Base-by-base conservation (phyloP, 176 grass and related monocot genomes). In the Microstegium vimineum region DNA sequence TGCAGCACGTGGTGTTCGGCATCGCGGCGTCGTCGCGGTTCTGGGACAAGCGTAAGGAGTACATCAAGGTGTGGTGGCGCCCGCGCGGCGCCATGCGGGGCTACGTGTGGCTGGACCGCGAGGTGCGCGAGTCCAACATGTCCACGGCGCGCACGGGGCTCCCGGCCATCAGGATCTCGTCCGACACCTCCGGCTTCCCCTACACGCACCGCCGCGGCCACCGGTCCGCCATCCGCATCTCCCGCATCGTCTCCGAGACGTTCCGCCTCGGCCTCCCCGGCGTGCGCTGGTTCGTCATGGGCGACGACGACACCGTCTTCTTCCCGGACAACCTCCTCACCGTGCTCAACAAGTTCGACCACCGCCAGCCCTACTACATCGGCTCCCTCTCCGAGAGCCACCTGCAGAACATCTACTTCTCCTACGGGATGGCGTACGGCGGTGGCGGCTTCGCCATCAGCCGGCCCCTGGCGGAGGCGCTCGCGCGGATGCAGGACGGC, bases 231-330 rank as follows among this genome's bases (percentile, higher is more conserved):
- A 92, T 99, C 61, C 97, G 97, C 72, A 94, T 99, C 69, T 96
- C 97, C 15, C 89, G 97, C 79, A 99, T 99, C 82, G 97, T 96
- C 69, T 94, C 97, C 62, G 97, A 99, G 87, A 99, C 93, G 5
- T 90, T 84, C 85, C 91, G 91, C 74, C 91, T 99, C 18, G 83
- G 85, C 38, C 97, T 99, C 8, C 81, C 91, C 8, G 76, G 80
- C 15, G 91, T 94, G 45, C 91, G 91, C 27, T 99, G 97, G 97
- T 99, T 87, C 77, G 97, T 99, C 26, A 96, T 99, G 97, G 97
- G 97, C 46, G 97, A 99, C 68, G 97, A 99, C 71, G 97, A 99
- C 87, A 99, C 97, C 27, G 83, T 94, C 77, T 99, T 99, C 87
- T 57, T 99, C 79, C 85, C 97, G 0, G 93, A 93, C 79, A 99